phyloP scores from a whole-genome alignment of 495 filamentous ascomycete species.

The Niebla homalea region DNA sequence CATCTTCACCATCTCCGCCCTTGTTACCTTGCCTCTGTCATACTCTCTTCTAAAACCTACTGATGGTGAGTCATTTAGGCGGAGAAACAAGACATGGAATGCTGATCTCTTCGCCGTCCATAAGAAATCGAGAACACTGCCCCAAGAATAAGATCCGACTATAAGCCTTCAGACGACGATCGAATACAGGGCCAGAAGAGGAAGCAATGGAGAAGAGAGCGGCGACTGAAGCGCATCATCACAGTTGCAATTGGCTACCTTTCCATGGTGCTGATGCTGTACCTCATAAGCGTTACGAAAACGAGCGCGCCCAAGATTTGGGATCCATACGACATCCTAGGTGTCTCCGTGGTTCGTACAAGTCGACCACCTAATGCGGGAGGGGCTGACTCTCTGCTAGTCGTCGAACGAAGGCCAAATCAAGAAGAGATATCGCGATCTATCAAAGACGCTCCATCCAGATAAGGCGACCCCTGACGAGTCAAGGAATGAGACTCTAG shows the following conservation, averaged over 20 bases:
- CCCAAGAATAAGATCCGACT: conserved; percentile 58
- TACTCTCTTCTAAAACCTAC: conserved; percentile 69
- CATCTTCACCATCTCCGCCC: conserved; percentile 74
- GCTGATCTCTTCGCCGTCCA: neutral
- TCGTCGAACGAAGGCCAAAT: conserved; percentile 79
- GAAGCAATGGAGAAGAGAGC: conserved; percentile 80
- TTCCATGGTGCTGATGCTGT: conserved; percentile 82
- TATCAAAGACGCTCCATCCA: conserved; percentile 79
- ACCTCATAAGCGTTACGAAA: conserved; percentile 72
- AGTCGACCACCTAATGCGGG: neutral
- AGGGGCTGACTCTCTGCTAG: conserved; percentile 25
- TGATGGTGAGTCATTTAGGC: conserved; percentile 40
- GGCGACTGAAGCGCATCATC: conserved; percentile 74
- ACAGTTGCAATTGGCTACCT: conserved; percentile 65
- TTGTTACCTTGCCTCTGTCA: conserved; percentile 83
- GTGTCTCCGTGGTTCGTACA: conserved; percentile 58
- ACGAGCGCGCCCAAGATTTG: conserved; percentile 65
- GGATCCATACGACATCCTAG: conserved; percentile 92
- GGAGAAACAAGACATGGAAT: conserved; percentile 1
- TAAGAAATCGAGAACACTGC: conserved; percentile 53
- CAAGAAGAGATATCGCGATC: conserved; percentile 71
- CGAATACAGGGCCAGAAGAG: conserved; percentile 73
- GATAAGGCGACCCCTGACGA: conserved; percentile 79
- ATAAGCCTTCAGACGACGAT: conserved; percentile 67
- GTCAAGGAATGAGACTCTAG: conserved; percentile 76